Base-by-base conservation (phyloP, 345 rosid species). In the Durio zibethinus region DNA sequence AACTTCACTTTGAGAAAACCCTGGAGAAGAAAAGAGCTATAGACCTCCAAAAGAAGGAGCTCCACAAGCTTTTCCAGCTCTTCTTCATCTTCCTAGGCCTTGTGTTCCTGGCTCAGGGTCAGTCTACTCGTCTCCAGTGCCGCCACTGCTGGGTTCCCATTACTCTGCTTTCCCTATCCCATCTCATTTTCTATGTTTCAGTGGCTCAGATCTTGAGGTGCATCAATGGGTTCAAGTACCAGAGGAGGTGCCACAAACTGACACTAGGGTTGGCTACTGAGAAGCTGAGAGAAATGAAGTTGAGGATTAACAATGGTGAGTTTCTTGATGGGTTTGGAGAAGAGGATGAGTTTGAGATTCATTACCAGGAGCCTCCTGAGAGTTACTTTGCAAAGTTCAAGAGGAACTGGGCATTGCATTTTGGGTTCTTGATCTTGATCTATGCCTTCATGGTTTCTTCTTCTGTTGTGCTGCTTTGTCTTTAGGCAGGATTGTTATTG, bases 211-310 rank as follows among this genome's bases (percentile, higher is more conserved):
- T 94, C 50, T 90, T 96, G 53, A 80, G 99, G 57, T 93, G 97
- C 88, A 91, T 96, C 88, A 93, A 96, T 73, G 99, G 99, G 48
- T 93, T 93, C 85, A 93, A 92, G 90, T 96, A 96, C 89, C 95
- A 96, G 88, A 81, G 99, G n/a, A 81, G 97, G 76, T 96, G 97
- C 81, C 99, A 96, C 82, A 96, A 96, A 88, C 94, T 96, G 72
- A 96, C 99, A 0, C 91, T 96, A 3, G 97, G 94, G 7, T 74
- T 93, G 69, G 99, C 99, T 33, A 93, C 97, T 0, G 97, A 96
- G 81, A 91, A 90, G 86, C 89, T 92, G n/a, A 84, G 98, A 68
- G 94, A 90, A 77, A 82, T 96, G 82, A 93, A 89, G 85, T 80
- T 85, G 66, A 82, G 97, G 73, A 66, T 85, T 65, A 82, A 77